Percentiles rank a stretch among this genome's conserved stretches.
Conservation (phyloP, 2,329 filamentous ascomycete species). For the Aspergillus awamori region DNA sequence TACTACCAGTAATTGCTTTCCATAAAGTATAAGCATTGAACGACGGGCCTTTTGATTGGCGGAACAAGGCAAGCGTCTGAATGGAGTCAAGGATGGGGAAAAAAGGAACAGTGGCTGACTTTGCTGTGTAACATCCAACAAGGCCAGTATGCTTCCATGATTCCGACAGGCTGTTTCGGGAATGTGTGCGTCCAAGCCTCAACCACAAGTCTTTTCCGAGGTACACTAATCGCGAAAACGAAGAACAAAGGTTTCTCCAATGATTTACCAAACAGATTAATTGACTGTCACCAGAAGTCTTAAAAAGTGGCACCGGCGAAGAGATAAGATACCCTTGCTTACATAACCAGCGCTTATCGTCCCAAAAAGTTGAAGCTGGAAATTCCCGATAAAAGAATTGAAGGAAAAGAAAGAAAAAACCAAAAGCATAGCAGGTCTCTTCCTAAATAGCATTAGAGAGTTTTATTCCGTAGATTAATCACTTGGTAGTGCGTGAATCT, state of each 20-base stretch:
- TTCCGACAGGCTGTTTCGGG: neutral
- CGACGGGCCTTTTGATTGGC: too few relatives aligned
- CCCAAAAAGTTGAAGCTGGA: neutral
- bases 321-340: slow-evolving; percentile 5
- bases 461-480: neutral
- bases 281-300: neutral
- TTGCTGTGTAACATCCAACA: too few relatives aligned
- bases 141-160: neutral
- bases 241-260: too few relatives aligned
- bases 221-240: too few relatives aligned
- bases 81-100: too few relatives aligned
- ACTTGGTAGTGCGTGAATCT: neutral
- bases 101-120: too few relatives aligned
- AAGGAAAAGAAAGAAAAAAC: neutral
- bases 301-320: too few relatives aligned
- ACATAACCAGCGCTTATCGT: slow-evolving; percentile 7
- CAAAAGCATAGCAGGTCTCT: neutral
- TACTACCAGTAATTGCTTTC: too few relatives aligned
- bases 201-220: neutral
- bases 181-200: neutral
- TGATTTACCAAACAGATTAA: neutral
- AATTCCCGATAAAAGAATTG: neutral
- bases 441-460: neutral
- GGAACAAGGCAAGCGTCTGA: too few relatives aligned
- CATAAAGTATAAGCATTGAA: too few relatives aligned